Evolutionary conservation across 2,329 filamentous ascomycete species (phyloP), one percentile per base, ranked within the genome.

Genomic region (Cordyceps pruinosa): DNA sequence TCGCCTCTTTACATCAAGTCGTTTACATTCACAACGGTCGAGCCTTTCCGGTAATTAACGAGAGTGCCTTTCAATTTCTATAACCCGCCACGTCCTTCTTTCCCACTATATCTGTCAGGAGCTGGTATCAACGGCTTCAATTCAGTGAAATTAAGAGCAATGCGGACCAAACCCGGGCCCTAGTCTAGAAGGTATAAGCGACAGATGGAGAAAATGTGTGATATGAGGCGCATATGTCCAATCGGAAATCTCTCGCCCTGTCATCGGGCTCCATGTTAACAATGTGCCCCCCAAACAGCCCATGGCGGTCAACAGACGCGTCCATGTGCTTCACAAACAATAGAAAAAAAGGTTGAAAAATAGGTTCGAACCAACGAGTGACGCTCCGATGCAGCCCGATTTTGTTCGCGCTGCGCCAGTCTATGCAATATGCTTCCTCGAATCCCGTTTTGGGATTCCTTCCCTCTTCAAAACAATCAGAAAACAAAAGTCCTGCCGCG

Each of bases 181-280:
- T 58, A 60, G 61, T 69, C 68, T 70, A 69, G 64, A 67, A 71
- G 70, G 64, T 69, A 71, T 66, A 69, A 45, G 46, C 37, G 46
- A 57, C 37, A 57, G 57, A 59, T 66, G 67, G 56, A 57, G 58
- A 61, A 66, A 59, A 51, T 58, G 42, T 54, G 63, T 62, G 66
- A 62, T 65, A 67, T 67, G 61, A 67, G 60, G 61, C 64, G 62
- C 69, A 69, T 65, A 69, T 64, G 69, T 68, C 68, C 65, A 65
- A 64, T 59, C 62, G 63, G 54, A 64, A 60, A 64, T 37, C 61
- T 64, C 45, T 34, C 37, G 46, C 54, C 54, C 34, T 55, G 59
- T 64, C 63, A 64, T 68, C 21, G 63, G 65, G 34, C 46, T 56
- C 45, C 44, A 30, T 48, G 25, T 13, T 25, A 35, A 35, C 19